phyloP scores from a whole-genome alignment of 1,139 yeast genomes.

The Geotrichum candidum region DNA sequence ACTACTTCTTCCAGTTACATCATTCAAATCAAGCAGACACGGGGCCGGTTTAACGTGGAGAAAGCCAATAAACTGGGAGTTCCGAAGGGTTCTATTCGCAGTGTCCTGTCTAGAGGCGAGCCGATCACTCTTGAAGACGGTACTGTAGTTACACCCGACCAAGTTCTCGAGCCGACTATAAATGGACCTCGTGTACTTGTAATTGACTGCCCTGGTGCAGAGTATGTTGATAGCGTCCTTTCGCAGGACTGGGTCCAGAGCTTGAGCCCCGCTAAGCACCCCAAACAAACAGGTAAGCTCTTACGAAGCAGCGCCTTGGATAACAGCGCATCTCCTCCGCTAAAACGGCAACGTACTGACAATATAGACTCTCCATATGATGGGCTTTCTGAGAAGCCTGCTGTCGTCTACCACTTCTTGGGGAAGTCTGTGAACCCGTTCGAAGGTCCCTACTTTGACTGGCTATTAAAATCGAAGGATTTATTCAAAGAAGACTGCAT shows the following conservation, averaged over 20 bases:
- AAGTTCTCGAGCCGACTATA: conserved; percentile 64
- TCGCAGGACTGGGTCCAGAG: conserved; percentile 17
- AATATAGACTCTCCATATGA: background rate
- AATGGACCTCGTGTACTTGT: conserved; percentile 56
- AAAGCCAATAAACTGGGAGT: conserved; percentile 67
- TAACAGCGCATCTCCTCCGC: conserved; percentile 7
- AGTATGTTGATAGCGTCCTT: conserved; percentile 39
- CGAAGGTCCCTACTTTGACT: conserved; percentile 37
- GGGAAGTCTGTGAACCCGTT: conserved; percentile 57
- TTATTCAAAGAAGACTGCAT: conserved; percentile 44
- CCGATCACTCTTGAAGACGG: conserved; percentile 58
- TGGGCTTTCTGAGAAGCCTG: conserved; percentile 18
- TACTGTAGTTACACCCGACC: conserved; percentile 52
- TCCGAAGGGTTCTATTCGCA: conserved; percentile 56
- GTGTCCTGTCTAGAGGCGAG: conserved; percentile 55
- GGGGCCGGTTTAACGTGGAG: conserved; percentile 71
- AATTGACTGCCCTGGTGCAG: conserved; percentile 62
- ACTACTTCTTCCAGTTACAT: conserved; percentile 49
- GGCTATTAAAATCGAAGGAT: conserved; percentile 39
- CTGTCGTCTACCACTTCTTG: conserved; percentile 61
- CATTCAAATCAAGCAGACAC: conserved; percentile 55
- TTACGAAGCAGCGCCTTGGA: background rate
- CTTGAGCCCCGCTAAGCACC: background rate
- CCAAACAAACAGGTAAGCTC: conserved; percentile 10
- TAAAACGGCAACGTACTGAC: conserved; percentile 10